Percentiles rank a stretch among this genome's conserved stretches.
phyloP scores from a whole-genome alignment of 768 basidiomycete species.

The Pleurotus tuber-regium region DNA sequence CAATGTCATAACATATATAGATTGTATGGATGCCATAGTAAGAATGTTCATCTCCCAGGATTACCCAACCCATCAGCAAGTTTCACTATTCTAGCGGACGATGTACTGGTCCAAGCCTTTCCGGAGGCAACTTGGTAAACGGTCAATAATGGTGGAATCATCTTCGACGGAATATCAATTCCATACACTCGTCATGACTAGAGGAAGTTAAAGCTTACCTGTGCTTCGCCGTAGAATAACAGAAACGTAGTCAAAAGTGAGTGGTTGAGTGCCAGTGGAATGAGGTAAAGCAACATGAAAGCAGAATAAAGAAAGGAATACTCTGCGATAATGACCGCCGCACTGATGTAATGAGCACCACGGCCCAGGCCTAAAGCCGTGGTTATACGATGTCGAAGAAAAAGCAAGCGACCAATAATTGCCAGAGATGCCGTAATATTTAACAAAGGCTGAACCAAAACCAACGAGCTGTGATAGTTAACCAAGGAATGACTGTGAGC shows the following conservation, averaged over 20 bases:
- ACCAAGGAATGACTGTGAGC: slow-evolving; percentile 13
- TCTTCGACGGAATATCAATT: slow-evolving; percentile 17
- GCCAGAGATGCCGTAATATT: slow-evolving; percentile 31
- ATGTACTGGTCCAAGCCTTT: slow-evolving; percentile 20
- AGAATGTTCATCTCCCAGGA: too few relatives aligned
- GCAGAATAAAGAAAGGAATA: slow-evolving; percentile 27
- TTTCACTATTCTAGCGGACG: neutral
- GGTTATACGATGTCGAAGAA: slow-evolving; percentile 16
- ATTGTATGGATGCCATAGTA: too few relatives aligned
- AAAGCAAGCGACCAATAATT: slow-evolving; percentile 27
- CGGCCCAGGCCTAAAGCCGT: slow-evolving; percentile 19
- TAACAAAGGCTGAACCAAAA: slow-evolving; percentile 24
- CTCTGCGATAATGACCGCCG: slow-evolving; percentile 32
- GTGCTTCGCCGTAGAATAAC: slow-evolving; percentile 27
- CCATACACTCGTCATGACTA: slow-evolving; percentile 1
- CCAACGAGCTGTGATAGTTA: slow-evolving; percentile 23
- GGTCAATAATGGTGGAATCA: slow-evolving; percentile 31
- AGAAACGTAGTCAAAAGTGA: slow-evolving; percentile 30
- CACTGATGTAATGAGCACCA: slow-evolving; percentile 23
- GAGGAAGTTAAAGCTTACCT: slow-evolving; percentile 18
- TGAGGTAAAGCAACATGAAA: slow-evolving; percentile 27
- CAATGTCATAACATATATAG: too few relatives aligned
- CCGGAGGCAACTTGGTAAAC: slow-evolving; percentile 33
- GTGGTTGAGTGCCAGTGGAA: slow-evolving; percentile 22
- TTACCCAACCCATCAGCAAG: too few relatives aligned